Conservation (phyloP, 2,329 filamentous ascomycete genomes). For the Orbilia brochopaga region DNA sequence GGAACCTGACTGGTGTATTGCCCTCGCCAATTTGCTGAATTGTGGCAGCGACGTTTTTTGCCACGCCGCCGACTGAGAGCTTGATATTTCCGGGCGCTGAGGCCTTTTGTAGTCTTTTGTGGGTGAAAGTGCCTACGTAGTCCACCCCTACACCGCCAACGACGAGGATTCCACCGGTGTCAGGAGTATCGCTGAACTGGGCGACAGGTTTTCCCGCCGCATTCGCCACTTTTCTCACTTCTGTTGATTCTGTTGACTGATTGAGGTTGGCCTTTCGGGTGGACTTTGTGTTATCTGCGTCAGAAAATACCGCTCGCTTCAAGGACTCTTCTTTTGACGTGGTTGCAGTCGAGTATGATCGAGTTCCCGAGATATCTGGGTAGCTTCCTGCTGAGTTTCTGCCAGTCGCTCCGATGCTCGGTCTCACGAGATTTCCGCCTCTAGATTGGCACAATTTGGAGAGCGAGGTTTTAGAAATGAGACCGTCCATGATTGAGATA, state of each 20-base stretch:
- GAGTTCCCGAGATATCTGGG: neutral
- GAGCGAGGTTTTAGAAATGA: neutral
- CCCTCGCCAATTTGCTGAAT: constrained; percentile 16
- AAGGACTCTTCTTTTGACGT: neutral
- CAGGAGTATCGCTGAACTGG: neutral
- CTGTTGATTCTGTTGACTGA: too few species aligned
- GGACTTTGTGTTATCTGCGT: too few species aligned
- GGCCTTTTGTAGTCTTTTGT: neutral
- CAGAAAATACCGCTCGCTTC: too few species aligned
- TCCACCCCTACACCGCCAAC: constrained; percentile 42
- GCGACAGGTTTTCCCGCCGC: neutral
- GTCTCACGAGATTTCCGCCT: neutral
- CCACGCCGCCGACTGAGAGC: constrained; percentile 29
- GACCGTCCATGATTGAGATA: neutral
- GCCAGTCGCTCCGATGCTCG: neutral
- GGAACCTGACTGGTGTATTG: constrained; percentile 7
- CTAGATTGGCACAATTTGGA: neutral
- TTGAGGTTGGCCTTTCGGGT: too few species aligned
- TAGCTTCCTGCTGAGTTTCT: neutral
- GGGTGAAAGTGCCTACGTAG: constrained; percentile 2
- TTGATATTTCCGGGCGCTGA: constrained; percentile 24
- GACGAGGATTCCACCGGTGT: constrained; percentile 18
- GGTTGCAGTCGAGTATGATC: neutral
- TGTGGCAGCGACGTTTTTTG: constrained; percentile 38
- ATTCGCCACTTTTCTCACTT: too few species aligned